A percentile compares a stretch with the other conserved stretches of the same genome.
phyloP scores from a whole-genome alignment of 2,329 filamentous ascomycete genomes.

The Beauveria medogensis region DNA sequence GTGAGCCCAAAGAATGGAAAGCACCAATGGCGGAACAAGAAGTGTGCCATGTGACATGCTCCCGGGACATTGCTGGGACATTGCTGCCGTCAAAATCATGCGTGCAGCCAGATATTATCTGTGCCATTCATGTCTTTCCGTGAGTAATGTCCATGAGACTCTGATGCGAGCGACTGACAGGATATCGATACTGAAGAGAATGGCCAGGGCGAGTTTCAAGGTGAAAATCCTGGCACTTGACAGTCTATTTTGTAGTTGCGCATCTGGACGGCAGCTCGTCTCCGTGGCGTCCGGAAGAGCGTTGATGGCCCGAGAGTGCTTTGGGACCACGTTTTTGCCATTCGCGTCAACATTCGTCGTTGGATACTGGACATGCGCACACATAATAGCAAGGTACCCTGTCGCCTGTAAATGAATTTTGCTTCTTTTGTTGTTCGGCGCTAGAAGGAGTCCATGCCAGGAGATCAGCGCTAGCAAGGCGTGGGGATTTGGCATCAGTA shows the following conservation, averaged over 20 bases:
- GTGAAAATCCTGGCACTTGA: not conserved
- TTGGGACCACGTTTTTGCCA: not conserved
- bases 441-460: not conserved
- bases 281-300: not conserved
- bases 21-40: slow-evolving; percentile 2
- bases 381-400: not conserved
- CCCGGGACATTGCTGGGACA: not conserved
- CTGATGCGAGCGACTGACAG: not conserved
- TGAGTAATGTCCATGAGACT: not conserved
- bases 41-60: not conserved
- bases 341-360: not conserved
- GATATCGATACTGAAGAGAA: not conserved
- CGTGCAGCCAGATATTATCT: not conserved
- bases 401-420: not conserved
- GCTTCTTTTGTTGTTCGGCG: not conserved
- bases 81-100: not conserved
- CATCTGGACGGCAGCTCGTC: not conserved
- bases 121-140: not conserved
- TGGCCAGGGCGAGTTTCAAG: not conserved
- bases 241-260: not conserved
- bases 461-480: not conserved
- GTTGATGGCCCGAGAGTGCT: no score
- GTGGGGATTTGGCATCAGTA: not conserved
- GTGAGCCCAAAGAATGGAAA: not conserved
- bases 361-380: not conserved